Percentiles rank a stretch among this genome's conserved stretches.
phyloP scores from a whole-genome alignment of 208 protist species.

The Trypanosoma platydactyli region DNA sequence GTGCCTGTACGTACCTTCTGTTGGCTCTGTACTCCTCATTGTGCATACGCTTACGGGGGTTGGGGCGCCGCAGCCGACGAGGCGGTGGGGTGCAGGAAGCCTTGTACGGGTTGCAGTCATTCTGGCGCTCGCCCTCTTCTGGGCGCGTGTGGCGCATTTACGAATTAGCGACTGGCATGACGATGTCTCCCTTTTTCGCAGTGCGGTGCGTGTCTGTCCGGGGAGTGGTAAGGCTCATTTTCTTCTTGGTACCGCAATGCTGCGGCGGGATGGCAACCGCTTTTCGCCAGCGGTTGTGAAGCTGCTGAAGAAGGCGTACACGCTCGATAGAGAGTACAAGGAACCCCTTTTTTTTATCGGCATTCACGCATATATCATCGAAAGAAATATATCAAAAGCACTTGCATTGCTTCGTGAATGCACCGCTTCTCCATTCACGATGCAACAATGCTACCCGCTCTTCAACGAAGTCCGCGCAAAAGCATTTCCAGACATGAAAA shows the following conservation, averaged over 20 bases:
- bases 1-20: slow-evolving; percentile 84
- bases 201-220: slow-evolving; percentile 44
- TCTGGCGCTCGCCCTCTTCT: slow-evolving; percentile 32
- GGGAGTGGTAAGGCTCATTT: slow-evolving; percentile 50
- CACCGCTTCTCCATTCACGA: slow-evolving; percentile 31
- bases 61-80: neutral
- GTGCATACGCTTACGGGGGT: slow-evolving; percentile 25
- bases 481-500: slow-evolving; percentile 44
- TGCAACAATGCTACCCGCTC: slow-evolving; percentile 26
- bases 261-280: slow-evolving; percentile 7
- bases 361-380: slow-evolving; percentile 28
- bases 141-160: slow-evolving; percentile 33
- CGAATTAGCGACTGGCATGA: slow-evolving; percentile 51
- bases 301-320: slow-evolving; percentile 31
- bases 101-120: slow-evolving; percentile 19
- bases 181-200: slow-evolving; percentile 47
- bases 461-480: slow-evolving; percentile 24
- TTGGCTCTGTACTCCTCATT: slow-evolving; percentile 50
- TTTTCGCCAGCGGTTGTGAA: slow-evolving; percentile 31
- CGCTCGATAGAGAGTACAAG: slow-evolving; percentile 36
- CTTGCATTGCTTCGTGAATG: slow-evolving; percentile 42
- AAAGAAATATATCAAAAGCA: slow-evolving; percentile 29
- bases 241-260: slow-evolving; percentile 30
- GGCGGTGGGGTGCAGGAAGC: slow-evolving; percentile 11
- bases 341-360: slow-evolving; percentile 55